Evolutionary conservation across 1,284 basidiomycete genomes (phyloP), one percentile per base, ranked within the genome.

Genomic region (Erythrobasidium hasegawianum): DNA sequence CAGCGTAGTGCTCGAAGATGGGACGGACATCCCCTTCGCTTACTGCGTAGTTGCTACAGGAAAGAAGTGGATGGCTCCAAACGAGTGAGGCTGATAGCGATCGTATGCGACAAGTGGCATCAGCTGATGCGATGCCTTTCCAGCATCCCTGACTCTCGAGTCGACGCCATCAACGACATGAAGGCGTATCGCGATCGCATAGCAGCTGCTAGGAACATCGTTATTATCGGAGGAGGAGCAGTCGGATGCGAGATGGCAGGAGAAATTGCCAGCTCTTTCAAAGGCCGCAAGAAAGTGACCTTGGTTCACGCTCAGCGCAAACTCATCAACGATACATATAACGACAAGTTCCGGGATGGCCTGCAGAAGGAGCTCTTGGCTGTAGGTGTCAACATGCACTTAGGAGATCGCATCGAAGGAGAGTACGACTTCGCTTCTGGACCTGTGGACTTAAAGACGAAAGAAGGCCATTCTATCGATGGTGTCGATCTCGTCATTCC

Each of bases 191-290:
- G 62, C 26, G 56, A 65, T 9, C 41, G 56, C 13, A 49, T 65
- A 26, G 62, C 62, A 2, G 24, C 27, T 5, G 62, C 62, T 8
- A 47, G 41, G 47, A 65, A 65, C 47, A 53, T 65, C 14, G 43
- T 65, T 45, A 41, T 65, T 22, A 52, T 65, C 20, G 62, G 62
- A 18, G 66, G 59, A 14, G 66, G 66, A 26, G 66, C 66, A 14
- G 66, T 68, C 29, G 66, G 66, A 26, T 14, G 61, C 11, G 66
- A 68, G 39, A 47, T 68, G 33, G 66, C 66, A 13, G 66, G 66
- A 9, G 66, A 68, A 33, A 56, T 68, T 27, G 58, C 58, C 5
- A 59, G 50, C 53, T 45, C 52, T 2, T 57, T 61, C 41, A 39
- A 43, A 20, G 18, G 20, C 16, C 50, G 50, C 7, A 68, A 68